Conservation (phyloP, 768 basidiomycete species). For the Cyclocybe aegerita region DNA sequence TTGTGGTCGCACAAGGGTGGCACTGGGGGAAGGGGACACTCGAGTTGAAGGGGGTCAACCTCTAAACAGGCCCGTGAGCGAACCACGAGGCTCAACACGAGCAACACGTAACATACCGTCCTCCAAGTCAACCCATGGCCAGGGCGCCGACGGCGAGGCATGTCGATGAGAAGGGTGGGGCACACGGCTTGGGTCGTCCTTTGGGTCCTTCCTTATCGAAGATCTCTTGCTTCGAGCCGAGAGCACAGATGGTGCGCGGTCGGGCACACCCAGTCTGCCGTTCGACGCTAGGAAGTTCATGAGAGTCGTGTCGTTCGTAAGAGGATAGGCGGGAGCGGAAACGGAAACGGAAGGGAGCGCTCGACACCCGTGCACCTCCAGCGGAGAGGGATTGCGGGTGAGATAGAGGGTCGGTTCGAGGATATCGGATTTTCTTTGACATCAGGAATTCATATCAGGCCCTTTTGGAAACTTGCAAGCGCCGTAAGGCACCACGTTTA, state of each 20-base stretch:
- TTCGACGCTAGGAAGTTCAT: too few species aligned
- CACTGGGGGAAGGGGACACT: conserved; percentile 29
- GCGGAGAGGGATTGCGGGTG: too few species aligned
- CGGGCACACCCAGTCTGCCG: background rate
- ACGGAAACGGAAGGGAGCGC: too few species aligned
- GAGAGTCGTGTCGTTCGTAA: too few species aligned
- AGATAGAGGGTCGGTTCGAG: too few species aligned
- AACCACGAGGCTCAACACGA: background rate
- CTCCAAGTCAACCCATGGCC: conserved; percentile 45
- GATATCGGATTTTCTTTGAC: too few species aligned
- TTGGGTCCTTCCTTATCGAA: conserved; percentile 11
- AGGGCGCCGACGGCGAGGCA: conserved; percentile 44
- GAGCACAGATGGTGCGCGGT: background rate
- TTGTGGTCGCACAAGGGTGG: conserved; percentile 36
- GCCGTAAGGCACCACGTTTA: too few species aligned
- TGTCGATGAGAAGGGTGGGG: conserved; percentile 42
- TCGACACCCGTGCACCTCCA: too few species aligned
- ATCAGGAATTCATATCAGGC: too few species aligned
- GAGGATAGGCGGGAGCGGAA: too few species aligned
- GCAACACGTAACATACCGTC: conserved; percentile 26
- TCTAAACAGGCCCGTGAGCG: conserved; percentile 19
- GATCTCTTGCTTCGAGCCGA: conserved; percentile 4
- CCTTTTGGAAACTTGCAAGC: too few species aligned
- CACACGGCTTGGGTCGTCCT: conserved; percentile 19
- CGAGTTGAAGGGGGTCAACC: conserved; percentile 34